phyloP scores from a whole-genome alignment of 169 alveolate species.

The Plasmodium reichenowi region DNA sequence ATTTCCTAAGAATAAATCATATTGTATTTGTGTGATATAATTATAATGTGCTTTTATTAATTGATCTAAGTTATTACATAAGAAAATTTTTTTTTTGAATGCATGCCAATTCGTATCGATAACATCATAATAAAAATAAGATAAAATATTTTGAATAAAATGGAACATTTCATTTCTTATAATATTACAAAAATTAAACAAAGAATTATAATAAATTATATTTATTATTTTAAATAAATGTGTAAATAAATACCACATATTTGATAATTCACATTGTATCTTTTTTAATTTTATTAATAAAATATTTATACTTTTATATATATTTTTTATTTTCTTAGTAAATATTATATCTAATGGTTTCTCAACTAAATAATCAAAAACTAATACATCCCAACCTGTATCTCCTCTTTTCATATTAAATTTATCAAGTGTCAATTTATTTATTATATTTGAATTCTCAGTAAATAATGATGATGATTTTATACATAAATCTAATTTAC shows the following conservation, averaged over 20 bases:
- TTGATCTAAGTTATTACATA: slow-evolving; percentile 38
- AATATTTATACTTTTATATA: slow-evolving; percentile 52
- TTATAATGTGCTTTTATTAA: slow-evolving; percentile 48
- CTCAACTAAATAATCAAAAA: slow-evolving; percentile 37
- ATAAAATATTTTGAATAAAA: slow-evolving; percentile 53
- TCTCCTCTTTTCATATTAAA: slow-evolving; percentile 58
- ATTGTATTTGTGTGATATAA: slow-evolving; percentile 56
- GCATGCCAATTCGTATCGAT: slow-evolving; percentile 66
- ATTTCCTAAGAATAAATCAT: slow-evolving; percentile 47
- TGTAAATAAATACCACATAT: slow-evolving; percentile 73
- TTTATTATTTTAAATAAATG: slow-evolving; percentile 66
- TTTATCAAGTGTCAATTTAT: slow-evolving; percentile 30
- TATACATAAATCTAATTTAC: slow-evolving; percentile 49
- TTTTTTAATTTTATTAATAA: slow-evolving; percentile 54
- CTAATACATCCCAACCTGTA: slow-evolving; percentile 73
- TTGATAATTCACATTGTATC: slow-evolving; percentile 48
- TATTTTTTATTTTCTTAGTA: slow-evolving; percentile 48
- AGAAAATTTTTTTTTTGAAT: slow-evolving; percentile 22
- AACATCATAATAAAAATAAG: slow-evolving; percentile 65
- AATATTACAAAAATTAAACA: slow-evolving; percentile 46
- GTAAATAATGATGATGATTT: slow-evolving; percentile 67
- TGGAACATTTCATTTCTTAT: slow-evolving; percentile 76
- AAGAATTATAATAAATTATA: slow-evolving; percentile 44
- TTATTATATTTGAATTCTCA: slow-evolving; percentile 19
- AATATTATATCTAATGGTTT: slow-evolving; percentile 64